A percentile compares a stretch with the other conserved stretches of the same genome.
Evolutionary conservation across 176 grass and related monocot species (phyloP).

Genomic region (Bothriochloa decipiens): DNA sequence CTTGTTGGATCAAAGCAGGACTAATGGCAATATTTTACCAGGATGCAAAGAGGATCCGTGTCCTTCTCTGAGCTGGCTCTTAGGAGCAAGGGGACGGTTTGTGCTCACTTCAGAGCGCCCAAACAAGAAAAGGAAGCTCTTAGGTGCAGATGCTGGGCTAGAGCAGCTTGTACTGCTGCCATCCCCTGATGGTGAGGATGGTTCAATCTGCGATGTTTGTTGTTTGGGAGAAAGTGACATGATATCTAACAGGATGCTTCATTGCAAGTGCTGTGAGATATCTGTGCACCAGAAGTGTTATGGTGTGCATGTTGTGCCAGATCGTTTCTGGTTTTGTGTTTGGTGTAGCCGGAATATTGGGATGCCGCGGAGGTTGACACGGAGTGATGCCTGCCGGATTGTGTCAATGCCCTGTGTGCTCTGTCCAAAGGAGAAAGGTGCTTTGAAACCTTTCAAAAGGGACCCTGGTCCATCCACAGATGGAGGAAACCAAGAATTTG

Average conservation of each 20-base stretch:
- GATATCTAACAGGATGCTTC: conserved; percentile 72
- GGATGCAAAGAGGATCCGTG: not conserved
- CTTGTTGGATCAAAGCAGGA: conserved; percentile 36
- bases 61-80: conserved; percentile 47
- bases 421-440: conserved; percentile 89
- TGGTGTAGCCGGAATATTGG: conserved; percentile 56
- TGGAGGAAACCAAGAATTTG: conserved; percentile 50
- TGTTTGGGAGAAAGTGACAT: conserved; percentile 51
- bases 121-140: conserved; percentile 92
- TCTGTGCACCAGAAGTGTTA: conserved; percentile 97
- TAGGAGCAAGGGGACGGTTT: conserved; percentile 63
- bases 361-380: conserved; percentile 42
- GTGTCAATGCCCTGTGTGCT: conserved; percentile 65
- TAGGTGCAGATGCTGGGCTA: conserved; percentile 84
- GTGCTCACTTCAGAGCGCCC: conserved; percentile 88
- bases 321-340: conserved; percentile 66
- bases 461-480: conserved; percentile 39
- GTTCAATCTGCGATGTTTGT: conserved; percentile 72
- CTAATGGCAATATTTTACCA: not conserved
- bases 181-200: conserved; percentile 37
- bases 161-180: conserved; percentile 70
- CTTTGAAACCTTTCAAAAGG: conserved; percentile 67
- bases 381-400: conserved; percentile 45
- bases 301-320: conserved; percentile 70
- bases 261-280: conserved; percentile 67